These are phyloP conservation scores for Aspergillus asperescens DNA, from an alignment of 495 filamentous ascomycete genomes.

Conservation along the genomic window DNA sequence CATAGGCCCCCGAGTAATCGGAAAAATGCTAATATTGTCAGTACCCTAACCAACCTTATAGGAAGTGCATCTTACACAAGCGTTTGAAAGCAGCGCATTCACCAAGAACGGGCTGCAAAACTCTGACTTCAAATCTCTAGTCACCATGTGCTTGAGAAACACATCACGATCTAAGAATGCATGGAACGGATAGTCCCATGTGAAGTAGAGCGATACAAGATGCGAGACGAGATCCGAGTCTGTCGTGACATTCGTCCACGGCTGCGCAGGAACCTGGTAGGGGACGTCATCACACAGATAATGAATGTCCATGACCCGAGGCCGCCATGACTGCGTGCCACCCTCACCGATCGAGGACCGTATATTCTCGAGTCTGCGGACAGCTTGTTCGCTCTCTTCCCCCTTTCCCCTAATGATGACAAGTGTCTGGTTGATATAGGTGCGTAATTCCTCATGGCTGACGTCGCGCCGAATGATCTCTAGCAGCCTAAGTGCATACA, in stretches of 20 bases:
- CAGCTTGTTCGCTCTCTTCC: constrained; percentile 14
- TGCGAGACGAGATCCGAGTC: constrained; percentile 50
- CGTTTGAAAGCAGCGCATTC: constrained; percentile 48
- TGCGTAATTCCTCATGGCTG: constrained; percentile 32
- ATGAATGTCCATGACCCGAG: constrained; percentile 46
- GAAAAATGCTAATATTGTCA: constrained; percentile 34
- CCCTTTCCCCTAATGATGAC: constrained; percentile 14
- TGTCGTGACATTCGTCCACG: constrained; percentile 49
- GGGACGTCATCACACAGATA: constrained; percentile 40
- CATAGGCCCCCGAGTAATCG: constrained; percentile 43
- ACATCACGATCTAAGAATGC: constrained; percentile 43
- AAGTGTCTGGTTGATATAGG: constrained; percentile 33
- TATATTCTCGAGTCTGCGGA: constrained; percentile 29
- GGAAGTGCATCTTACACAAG: constrained; percentile 33
- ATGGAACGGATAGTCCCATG: constrained; percentile 51
- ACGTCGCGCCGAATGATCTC: constrained; percentile 37
- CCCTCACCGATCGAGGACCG: constrained; percentile 31
- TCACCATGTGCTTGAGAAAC: constrained; percentile 45
- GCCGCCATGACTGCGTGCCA: constrained; percentile 30
- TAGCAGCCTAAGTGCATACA: constrained; percentile 26
- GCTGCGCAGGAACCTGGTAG: constrained; percentile 39
- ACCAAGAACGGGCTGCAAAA: constrained; percentile 52
- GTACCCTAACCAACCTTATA: neutral
- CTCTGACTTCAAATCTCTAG: constrained; percentile 25
- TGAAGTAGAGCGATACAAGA: constrained; percentile 50